phyloP scores from a whole-genome alignment of 768 basidiomycete species.

The Russula compacta region DNA sequence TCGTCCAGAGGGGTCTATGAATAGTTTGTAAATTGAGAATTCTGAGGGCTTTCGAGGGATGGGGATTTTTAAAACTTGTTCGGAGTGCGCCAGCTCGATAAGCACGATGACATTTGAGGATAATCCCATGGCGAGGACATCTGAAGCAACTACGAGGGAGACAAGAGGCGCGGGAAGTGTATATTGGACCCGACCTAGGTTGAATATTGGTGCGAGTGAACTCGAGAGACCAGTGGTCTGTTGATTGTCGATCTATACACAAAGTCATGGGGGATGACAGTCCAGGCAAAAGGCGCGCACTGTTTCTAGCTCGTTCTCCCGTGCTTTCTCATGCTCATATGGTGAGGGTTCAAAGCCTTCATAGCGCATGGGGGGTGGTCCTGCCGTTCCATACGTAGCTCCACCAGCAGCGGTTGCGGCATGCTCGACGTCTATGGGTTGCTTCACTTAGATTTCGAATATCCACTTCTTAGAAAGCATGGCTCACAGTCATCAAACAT shows the following conservation, averaged over 20 bases:
- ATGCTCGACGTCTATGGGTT: conserved; percentile 73
- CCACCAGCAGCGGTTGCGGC: conserved; percentile 43
- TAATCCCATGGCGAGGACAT: conserved; percentile 79
- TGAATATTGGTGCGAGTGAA: conserved; percentile 54
- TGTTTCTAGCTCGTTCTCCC: conserved; percentile 31
- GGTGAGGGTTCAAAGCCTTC: conserved; percentile 84
- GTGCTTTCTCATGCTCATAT: conserved; percentile 42
- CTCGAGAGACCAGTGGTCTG: conserved; percentile 26
- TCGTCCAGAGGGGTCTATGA: conserved; percentile 86
- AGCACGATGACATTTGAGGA: conserved; percentile 69
- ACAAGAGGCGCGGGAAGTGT: conserved; percentile 78
- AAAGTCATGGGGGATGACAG: conserved; percentile 12
- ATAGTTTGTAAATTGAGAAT: conserved; percentile 71
- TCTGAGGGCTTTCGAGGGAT: conserved; percentile 69
- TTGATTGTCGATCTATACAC: conserved; percentile 26
- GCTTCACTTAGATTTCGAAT: background rate
- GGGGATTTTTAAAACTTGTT: conserved; percentile 75
- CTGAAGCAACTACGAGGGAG: conserved; percentile 76
- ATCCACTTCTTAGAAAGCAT: background rate
- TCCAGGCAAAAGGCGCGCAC: background rate
- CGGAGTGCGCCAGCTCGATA: conserved; percentile 82
- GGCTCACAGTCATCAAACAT: conserved; percentile 38
- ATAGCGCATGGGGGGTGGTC: conserved; percentile 58
- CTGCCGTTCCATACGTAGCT: conserved; percentile 27
- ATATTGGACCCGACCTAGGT: conserved; percentile 84